A percentile compares a stretch with the other conserved stretches of the same genome.
phyloP scores from a whole-genome alignment of 306 rosid genomes.

The Castanopsis chinensis region DNA sequence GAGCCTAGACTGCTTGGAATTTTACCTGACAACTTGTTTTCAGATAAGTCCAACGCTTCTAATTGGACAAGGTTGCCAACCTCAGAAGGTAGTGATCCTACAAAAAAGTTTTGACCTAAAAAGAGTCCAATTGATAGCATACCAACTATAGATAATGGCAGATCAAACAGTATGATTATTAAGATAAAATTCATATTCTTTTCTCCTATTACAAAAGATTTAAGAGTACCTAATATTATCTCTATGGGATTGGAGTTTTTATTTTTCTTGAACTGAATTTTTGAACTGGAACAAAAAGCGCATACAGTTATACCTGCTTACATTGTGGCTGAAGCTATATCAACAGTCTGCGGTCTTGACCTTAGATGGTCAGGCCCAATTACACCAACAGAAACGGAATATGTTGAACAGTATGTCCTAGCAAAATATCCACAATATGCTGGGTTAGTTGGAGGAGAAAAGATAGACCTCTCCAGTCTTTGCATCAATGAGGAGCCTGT shows the following conservation, averaged over 20 bases:
- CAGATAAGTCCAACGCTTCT: too few species aligned
- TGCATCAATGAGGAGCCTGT: constrained; percentile 62
- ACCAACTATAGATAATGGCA: constrained; percentile 48
- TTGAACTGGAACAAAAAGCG: constrained; percentile 45
- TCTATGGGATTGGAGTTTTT: constrained; percentile 7
- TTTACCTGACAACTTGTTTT: too few species aligned
- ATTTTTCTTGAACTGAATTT: constrained; percentile 4
- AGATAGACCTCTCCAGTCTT: constrained; percentile 52
- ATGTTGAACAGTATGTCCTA: constrained; percentile 75
- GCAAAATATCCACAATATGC: constrained; percentile 85
- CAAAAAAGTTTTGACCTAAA: too few species aligned
- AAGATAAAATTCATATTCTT: constrained; percentile 46
- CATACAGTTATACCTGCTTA: constrained; percentile 63
- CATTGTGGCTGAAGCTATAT: constrained; percentile 76
- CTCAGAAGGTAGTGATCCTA: too few species aligned
- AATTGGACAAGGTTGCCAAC: too few species aligned
- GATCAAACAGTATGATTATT: constrained; percentile 77
- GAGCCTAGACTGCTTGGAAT: too few species aligned
- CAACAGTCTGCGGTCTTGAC: constrained; percentile 65
- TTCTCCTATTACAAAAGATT: not conserved
- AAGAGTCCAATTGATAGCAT: too few species aligned
- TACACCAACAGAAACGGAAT: constrained; percentile 76
- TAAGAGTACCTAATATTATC: not conserved
- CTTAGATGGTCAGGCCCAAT: constrained; percentile 92
- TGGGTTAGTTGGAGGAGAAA: constrained; percentile 50